Base-by-base conservation (phyloP, 139 green algal genomes). In the Eudorina sp. region DNA sequence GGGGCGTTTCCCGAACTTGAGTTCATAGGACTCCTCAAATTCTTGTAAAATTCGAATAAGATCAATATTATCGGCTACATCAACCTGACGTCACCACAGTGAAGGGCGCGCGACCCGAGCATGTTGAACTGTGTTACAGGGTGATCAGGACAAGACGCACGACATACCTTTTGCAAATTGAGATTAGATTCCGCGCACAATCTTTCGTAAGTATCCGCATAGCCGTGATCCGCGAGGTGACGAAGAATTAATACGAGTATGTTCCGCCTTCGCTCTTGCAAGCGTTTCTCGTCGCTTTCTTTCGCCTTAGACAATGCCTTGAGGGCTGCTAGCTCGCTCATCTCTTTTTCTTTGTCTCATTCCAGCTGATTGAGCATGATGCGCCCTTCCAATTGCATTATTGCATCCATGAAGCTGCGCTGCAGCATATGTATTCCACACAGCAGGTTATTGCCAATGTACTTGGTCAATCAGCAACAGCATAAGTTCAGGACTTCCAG, bases 1-100 rank as follows among this genome's bases (percentile, higher is more conserved):
- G 7, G 90, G 91, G 19, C 84, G 91, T 80, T 86, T 89, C 6
- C 92, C 94, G 86, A 91, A 96, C 46, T 93, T 93, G 13, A 88
- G n/a, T 60, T 96, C 93, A 62, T 95, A 94, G 0, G 51, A 83
- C 25, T 94, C 91, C 79, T 96, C 94, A 75, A 92, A 96, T 72
- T 96, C 95, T 82, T 95, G 91, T 2, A 97, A 18, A 34, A 97
- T 91, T 8, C 75, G 88, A 31, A 94, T 25, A 23, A 97, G 81
- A 77, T 94, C 90, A 0, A 97, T 72, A 38, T 97, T 97, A 66
- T 96, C 94, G 25, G 95, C 95, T 3, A 91, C 94, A 88, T 97
- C 93, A 1, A 94, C 74, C 92, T 96, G 88, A 66, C 80, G 18
- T 14, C 23, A 9, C 58, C 18, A 68, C 58, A 25, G 62, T 40